Evolutionary conservation across 495 filamentous ascomycete species (phyloP).

Genomic region (Thermothielavioides terrestris): DNA sequence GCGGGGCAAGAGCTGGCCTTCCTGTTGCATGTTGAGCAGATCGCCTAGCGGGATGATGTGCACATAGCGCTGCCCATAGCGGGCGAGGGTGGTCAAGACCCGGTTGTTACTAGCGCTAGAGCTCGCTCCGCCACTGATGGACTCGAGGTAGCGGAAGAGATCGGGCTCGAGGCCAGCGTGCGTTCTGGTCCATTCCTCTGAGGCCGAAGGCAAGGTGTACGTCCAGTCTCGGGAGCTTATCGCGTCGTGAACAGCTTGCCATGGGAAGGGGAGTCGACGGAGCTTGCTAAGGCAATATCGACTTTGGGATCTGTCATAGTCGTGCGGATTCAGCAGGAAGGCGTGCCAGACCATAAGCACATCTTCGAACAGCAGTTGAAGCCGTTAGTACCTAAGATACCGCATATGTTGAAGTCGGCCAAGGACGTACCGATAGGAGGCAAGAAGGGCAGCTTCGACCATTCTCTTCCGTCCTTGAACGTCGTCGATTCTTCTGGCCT

Average conservation of each 20-base stretch:
- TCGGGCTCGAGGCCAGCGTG: neutral
- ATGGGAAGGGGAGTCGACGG: neutral
- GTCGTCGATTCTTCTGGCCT: too few species aligned
- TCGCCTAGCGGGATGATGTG: neutral
- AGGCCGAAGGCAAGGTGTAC: neutral
- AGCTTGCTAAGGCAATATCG: too few species aligned
- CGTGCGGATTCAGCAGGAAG: constrained; percentile 61
- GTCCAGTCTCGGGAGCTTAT: neutral
- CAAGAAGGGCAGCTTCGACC: neutral
- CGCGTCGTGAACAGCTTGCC: neutral
- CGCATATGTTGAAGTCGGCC: neutral
- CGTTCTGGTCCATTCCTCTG: neutral
- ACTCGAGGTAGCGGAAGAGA: neutral
- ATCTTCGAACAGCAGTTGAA: constrained; percentile 34
- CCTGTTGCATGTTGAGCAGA: neutral
- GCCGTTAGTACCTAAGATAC: neutral
- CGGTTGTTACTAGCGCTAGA: too few species aligned
- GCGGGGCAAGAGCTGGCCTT: neutral
- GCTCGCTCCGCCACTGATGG: too few species aligned
- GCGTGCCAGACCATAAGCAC: constrained; percentile 74
- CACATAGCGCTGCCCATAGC: neutral
- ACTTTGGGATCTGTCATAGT: constrained; percentile 34
- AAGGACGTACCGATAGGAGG: neutral
- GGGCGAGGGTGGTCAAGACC: neutral
- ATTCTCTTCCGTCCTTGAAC: too few species aligned